Evolutionary conservation across 495 filamentous ascomycete species (phyloP).

Genomic region (Barbatosphaeria neglecta): DNA sequence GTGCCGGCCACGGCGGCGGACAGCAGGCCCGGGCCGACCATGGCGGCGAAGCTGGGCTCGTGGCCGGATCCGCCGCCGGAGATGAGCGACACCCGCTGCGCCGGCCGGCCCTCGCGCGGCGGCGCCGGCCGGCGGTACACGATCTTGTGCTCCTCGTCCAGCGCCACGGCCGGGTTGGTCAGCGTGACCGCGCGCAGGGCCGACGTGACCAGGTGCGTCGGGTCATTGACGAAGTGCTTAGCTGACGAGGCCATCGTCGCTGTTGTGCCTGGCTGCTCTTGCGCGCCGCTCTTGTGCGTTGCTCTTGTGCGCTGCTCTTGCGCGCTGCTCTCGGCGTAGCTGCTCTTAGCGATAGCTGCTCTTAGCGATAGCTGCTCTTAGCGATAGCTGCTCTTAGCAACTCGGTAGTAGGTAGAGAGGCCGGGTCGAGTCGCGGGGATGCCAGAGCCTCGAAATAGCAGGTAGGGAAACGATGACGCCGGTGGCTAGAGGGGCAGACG

Average conservation of each 20-base stretch:
- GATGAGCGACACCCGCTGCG: conserved; percentile 61
- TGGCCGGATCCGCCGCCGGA: conserved; percentile 89
- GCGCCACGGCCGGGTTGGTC: conserved; percentile 74
- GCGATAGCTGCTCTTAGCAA: too few relatives aligned
- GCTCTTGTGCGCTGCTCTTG: background rate
- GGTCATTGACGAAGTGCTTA: conserved; percentile 91
- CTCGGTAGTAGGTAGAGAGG: too few relatives aligned
- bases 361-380: too few relatives aligned
- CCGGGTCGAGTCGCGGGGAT: too few relatives aligned
- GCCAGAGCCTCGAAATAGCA: too few relatives aligned
- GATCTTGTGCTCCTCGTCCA: conserved; percentile 76
- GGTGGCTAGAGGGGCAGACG: too few relatives aligned
- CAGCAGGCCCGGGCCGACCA: conserved; percentile 61
- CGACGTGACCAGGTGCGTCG: conserved; percentile 63
- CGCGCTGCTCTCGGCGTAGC: too few relatives aligned
- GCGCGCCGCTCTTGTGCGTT: background rate
- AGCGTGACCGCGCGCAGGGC: conserved; percentile 68
- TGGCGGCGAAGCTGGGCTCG: conserved; percentile 75
- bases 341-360: too few relatives aligned
- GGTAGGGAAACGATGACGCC: too few relatives aligned
- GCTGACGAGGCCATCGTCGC: conserved; percentile 31
- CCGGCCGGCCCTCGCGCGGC: conserved; percentile 1
- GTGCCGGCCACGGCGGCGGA: conserved; percentile 80
- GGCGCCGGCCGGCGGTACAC: conserved; percentile 59
- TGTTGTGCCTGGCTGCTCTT: background rate